A percentile compares a stretch with the other conserved stretches of the same genome.
Conservation (phyloP, 306 rosid genomes). For the Fagus sylvatica region DNA sequence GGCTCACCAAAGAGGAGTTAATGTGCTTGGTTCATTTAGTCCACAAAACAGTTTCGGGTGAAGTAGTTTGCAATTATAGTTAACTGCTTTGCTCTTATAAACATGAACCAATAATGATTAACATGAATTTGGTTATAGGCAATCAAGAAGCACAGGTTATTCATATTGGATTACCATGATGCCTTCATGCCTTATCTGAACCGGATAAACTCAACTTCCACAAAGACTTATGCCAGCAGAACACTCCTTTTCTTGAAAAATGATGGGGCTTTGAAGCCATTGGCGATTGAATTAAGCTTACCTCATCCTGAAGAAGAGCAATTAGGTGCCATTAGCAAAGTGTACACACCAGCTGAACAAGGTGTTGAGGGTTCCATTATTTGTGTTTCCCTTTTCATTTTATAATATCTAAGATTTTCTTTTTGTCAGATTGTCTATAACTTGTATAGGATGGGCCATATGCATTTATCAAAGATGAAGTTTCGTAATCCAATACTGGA, state of each 20-base stretch:
- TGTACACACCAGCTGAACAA: conserved; percentile 45
- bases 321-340: conserved; percentile 56
- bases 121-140: conserved; percentile 48
- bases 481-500: no score
- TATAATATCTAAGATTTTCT: no score
- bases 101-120: conserved; percentile 3
- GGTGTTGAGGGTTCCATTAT: conserved; percentile 56
- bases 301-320: conserved; percentile 57
- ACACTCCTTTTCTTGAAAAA: no score
- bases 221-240: no score
- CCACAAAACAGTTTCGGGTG: conserved; percentile 7
- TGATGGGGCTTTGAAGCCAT: no score
- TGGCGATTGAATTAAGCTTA: conserved; percentile 77
- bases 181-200: conserved; percentile 62
- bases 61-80: background rate
- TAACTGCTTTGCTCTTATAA: background rate
- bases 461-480: no score
- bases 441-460: no score
- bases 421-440: no score
- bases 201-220: conserved; percentile 59
- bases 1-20: conserved; percentile 61
- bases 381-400: no score
- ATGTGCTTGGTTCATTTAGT: conserved; percentile 10
- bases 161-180: no score
- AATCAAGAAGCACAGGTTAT: conserved; percentile 41